Base-by-base conservation (phyloP, 495 filamentous ascomycete species). In the Penicillium nucicola region DNA sequence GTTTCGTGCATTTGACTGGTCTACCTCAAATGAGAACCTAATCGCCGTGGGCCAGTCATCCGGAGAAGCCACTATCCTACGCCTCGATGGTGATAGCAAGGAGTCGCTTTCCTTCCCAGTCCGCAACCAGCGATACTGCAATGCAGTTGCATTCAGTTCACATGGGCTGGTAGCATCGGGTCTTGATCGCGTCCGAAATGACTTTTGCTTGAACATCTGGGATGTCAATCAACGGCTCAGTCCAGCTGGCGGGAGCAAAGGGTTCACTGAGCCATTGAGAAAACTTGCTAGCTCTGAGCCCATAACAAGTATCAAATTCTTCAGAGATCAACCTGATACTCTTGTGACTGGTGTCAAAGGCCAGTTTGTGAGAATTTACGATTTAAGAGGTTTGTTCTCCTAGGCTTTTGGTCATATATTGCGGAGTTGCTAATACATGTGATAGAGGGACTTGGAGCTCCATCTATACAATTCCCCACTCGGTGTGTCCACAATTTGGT, bases 1-100 rank as follows among this genome's bases (percentile, higher is more conserved):
- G 7, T 85, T 95, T 60, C 90, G 85, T 42, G 90, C 92, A 22
- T 97, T 95, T 69, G 93, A 97, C 72, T 97, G 95, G 93, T 96
- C 95, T 0, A 85, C 89, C 9, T 75, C 78, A 14, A 77, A 89
- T 53, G 82, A 83, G 67, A 84, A 84, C 41, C 75, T 97, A 35
- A 81, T 97, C 35, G 90, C 87, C 22, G 83, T 97, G 13, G 93
- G 93, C 22, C 87, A 89, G 56, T 80, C 83, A 10, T 89, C 86
- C 42, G 95, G 93, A 25, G 84, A 93, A 56, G 88, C 91, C 50
- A 87, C 86, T 40, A 78, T 98, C 19, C 66, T 97, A 50, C 82
- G 87, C 41, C 79, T 97, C 40, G 82, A 89, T 55, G 79, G 84
- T 42, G 74, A 69, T 40, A 80, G 77, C 17, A 84, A 81, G 55